Percentiles rank a stretch among this genome's conserved stretches.
These are phyloP conservation scores for Fimicolochytrium jonesii DNA, from an alignment of 192 early-diverging fungal genomes.

Conservation along the genomic window DNA sequence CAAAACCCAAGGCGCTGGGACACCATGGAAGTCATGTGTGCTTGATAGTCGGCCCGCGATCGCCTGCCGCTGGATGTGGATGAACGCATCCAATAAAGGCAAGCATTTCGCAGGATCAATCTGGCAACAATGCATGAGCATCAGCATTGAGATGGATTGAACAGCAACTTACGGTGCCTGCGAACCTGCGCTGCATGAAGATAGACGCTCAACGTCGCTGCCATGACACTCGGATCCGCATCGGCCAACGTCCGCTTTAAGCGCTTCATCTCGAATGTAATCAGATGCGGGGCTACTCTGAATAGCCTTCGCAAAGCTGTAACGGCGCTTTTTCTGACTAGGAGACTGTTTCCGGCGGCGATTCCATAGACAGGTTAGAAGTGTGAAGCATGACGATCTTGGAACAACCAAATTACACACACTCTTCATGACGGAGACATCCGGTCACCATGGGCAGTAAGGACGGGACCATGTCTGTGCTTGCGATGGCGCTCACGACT, in stretches of 20 bases:
- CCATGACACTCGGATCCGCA: constrained; percentile 3
- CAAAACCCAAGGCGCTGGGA: neutral
- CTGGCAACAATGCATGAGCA: too few species aligned
- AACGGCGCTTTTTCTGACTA: too few species aligned
- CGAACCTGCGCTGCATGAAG: too few species aligned
- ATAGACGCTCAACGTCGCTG: neutral
- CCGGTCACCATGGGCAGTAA: neutral
- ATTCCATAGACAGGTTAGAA: too few species aligned
- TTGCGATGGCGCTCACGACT: neutral
- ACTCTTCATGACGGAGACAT: neutral
- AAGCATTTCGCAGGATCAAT: neutral
- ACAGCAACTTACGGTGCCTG: too few species aligned
- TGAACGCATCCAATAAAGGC: neutral
- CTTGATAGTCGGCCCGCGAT: neutral
- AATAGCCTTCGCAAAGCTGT: too few species aligned
- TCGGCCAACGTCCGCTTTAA: constrained; percentile 9
- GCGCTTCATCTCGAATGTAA: too few species aligned
- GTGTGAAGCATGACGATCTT: too few species aligned
- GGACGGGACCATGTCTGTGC: neutral
- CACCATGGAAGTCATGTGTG: neutral
- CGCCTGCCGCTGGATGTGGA: neutral
- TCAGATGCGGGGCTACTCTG: too few species aligned
- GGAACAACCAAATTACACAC: too few species aligned
- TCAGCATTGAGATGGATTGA: too few species aligned
- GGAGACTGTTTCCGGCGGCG: too few species aligned